Conservation (phyloP, 495 filamentous ascomycete species). For the Lasiosphaeriaceae sp. region DNA sequence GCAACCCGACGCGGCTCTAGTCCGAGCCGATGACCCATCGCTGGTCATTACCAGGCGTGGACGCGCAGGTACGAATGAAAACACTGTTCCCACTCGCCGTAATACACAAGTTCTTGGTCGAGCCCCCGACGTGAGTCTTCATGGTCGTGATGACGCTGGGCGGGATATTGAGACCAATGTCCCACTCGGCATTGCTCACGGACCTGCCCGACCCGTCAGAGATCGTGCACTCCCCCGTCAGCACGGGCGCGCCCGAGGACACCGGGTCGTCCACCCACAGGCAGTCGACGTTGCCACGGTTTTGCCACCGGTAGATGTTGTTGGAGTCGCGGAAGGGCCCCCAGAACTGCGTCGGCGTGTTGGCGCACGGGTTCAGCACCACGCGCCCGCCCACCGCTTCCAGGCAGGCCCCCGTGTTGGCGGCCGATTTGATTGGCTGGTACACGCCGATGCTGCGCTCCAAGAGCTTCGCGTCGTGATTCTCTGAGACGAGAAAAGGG, state of each 20-base stretch:
- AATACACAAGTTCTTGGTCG: not conserved
- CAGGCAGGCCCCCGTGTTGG: not conserved
- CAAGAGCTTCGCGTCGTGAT: not conserved
- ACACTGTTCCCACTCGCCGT: not conserved
- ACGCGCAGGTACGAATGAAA: not conserved
- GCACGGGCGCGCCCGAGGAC: not conserved
- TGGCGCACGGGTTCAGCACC: not conserved
- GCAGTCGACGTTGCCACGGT: not conserved
- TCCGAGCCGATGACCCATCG: not conserved
- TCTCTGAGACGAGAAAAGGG: not conserved
- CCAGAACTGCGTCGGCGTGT: not conserved
- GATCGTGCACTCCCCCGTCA: not conserved
- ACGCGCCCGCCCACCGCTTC: not conserved
- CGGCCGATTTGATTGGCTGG: not conserved
- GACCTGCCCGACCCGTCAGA: not conserved
- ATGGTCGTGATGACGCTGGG: not conserved
- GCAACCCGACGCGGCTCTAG: not conserved
- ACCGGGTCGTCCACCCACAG: not conserved
- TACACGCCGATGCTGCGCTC: not conserved
- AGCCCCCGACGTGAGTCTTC: not conserved
- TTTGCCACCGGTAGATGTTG: not conserved
- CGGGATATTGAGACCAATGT: not conserved
- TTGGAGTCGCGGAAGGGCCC: not conserved
- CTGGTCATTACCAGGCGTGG: not conserved
- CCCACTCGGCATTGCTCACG: not conserved